Base-by-base conservation (phyloP, 2,329 filamentous ascomycete genomes). In the Trichophyton schoenleinii region DNA sequence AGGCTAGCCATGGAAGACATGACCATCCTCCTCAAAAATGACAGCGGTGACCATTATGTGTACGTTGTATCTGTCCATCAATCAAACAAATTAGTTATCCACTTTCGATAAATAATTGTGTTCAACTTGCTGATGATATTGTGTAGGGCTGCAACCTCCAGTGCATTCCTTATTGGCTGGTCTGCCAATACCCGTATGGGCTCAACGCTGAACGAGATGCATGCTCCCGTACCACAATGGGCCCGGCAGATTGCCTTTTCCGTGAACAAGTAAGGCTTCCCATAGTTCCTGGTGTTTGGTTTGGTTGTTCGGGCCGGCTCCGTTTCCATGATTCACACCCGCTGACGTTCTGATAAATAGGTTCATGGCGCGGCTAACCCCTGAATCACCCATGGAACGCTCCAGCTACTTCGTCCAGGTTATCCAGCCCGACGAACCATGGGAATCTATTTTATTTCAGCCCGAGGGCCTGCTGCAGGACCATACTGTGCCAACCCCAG, bases 141-240 rank as follows among this genome's bases (percentile, higher is more conserved):
- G 4, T 44, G n/a, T 61, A 79, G 77, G 31, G 72, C 75, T 60
- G 80, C 79, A 25, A 79, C 78, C 53, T 79, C 80, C 3, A 81
- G 78, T 13, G 70, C 81, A 3, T 81, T 81, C 64, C 80, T 80
- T 1, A 76, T 79, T 0, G 80, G 80, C 6, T 82, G 79, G 78
- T 75, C 74, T 22, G 72, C 81, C 11, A 68, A 75, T 44, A 71
- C 77, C 52, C 73, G 78, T 28, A 79, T 82, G 52, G 79, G 79
- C 25, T 78, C 73, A 66, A 76, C 75, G 1, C 75, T 82, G 62
- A 74, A 76, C 18, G 72, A 73, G 48, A 71, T 82, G 59, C 78
- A 80, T 61, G 70, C 69, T 2, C 74, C 76, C 1, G 77, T 82
- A 2, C 75, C 78, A 0, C 67, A 76, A 11, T 82, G 80, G 80